Evolutionary conservation across 192 early-diverging fungal species (phyloP).

Genomic region (Chytriomyces confervae): DNA sequence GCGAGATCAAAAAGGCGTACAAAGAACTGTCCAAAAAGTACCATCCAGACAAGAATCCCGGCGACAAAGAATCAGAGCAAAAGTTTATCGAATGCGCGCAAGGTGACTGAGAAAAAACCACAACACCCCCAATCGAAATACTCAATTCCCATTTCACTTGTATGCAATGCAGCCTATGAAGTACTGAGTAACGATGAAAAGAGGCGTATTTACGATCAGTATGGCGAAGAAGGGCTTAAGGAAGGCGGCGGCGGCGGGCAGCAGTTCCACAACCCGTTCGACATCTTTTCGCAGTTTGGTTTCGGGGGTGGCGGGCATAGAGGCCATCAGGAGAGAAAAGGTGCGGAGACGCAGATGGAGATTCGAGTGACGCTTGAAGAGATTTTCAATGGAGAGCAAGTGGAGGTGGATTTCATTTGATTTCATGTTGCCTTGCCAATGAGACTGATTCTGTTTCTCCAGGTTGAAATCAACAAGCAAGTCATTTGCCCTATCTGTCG

Average conservation of each 20-base stretch:
- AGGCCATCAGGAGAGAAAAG: slow-evolving; percentile 73
- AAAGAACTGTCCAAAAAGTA: slow-evolving; percentile 68
- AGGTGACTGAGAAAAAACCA: slow-evolving; percentile 75
- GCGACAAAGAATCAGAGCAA: slow-evolving; percentile 79
- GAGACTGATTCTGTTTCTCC: background rate
- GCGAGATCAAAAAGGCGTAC: slow-evolving; percentile 94
- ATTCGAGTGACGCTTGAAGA: slow-evolving; percentile 89
- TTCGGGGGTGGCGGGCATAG: slow-evolving; percentile 44
- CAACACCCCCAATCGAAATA: background rate
- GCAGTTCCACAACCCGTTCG: slow-evolving; percentile 90
- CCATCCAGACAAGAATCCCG: slow-evolving; percentile 67
- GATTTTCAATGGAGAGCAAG: slow-evolving; percentile 79
- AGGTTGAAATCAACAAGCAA: slow-evolving; percentile 93
- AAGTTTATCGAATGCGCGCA: slow-evolving; percentile 89
- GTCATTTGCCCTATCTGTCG: slow-evolving; percentile 89
- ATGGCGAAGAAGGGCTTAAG: slow-evolving; percentile 96
- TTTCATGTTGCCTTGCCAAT: background rate
- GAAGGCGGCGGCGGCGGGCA: slow-evolving; percentile 53
- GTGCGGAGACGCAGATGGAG: slow-evolving; percentile 77
- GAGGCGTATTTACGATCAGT: slow-evolving; percentile 86
- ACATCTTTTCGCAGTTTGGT: slow-evolving; percentile 91
- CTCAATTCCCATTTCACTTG: background rate
- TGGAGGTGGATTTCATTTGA: slow-evolving; percentile 60
- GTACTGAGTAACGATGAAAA: slow-evolving; percentile 92
- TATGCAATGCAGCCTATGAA: slow-evolving; percentile 84